Conservation (phyloP, 2,329 filamentous ascomycete genomes). For the Cadophora sp. region DNA sequence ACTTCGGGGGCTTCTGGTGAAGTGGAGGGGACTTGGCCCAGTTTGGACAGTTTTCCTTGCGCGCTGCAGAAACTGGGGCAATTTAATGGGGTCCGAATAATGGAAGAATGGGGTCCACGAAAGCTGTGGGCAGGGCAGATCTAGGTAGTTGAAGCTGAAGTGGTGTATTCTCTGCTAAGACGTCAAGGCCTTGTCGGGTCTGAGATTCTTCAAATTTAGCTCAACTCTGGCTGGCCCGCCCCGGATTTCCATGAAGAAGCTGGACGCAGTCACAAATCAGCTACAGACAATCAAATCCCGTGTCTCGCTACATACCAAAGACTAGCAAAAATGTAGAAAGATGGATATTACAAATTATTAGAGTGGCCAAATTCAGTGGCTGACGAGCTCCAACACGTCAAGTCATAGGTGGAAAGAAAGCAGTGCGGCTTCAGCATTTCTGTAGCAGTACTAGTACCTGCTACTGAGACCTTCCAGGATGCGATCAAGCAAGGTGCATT, state of each 20-base stretch:
- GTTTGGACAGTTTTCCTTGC: conserved; percentile 12
- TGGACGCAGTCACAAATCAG: background rate
- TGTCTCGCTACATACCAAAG: background rate
- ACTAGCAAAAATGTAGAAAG: background rate
- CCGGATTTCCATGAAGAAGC: background rate
- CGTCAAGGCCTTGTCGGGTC: background rate
- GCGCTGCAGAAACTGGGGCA: background rate
- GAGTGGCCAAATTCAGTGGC: background rate
- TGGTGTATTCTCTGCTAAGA: background rate
- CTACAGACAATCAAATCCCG: background rate
- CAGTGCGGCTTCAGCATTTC: background rate
- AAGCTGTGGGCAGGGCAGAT: background rate
- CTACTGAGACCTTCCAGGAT: background rate
- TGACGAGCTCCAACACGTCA: background rate
- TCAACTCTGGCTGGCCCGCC: background rate
- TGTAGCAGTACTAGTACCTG: background rate
- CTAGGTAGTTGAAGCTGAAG: background rate
- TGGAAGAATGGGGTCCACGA: conserved; percentile 9
- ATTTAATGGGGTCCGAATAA: background rate
- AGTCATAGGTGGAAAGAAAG: conserved; percentile 8
- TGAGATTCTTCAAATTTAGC: background rate
- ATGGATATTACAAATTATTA: background rate
- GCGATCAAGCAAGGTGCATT: conserved; percentile 22
- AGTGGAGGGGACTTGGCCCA: conserved; percentile 22
- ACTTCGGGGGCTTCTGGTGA: background rate